Evolutionary conservation across 164 flowering plant genomes (phyloP).

Genomic region (Platanus orientalis): DNA sequence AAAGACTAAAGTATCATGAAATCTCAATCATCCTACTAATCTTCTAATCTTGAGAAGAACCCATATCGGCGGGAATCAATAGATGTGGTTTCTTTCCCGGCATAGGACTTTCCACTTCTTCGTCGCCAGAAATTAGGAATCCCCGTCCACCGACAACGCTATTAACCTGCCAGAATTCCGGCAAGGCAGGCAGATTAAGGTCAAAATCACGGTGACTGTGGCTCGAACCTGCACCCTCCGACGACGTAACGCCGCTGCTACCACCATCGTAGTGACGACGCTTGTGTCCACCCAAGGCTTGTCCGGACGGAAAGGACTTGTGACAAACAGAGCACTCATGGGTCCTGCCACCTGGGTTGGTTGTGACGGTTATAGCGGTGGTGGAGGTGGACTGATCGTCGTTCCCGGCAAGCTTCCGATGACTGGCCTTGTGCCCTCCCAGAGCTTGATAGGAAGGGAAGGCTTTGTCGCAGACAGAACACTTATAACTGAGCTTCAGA

Average conservation of each 20-base stretch:
- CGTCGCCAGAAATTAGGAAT: slow-evolving; percentile 14
- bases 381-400: slow-evolving; percentile 14
- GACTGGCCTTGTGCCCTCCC: slow-evolving; percentile 92
- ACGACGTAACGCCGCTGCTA: slow-evolving; percentile 13
- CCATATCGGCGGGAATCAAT: not conserved
- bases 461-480: slow-evolving; percentile 60
- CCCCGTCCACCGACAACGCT: not conserved
- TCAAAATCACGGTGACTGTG: slow-evolving; percentile 46
- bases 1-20: too few species aligned
- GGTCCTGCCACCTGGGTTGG: slow-evolving; percentile 17
- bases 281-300: slow-evolving; percentile 73
- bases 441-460: slow-evolving; percentile 81
- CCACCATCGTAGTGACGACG: slow-evolving; percentile 59
- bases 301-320: slow-evolving; percentile 54
- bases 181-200: slow-evolving; percentile 57
- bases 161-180: slow-evolving; percentile 30
- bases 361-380: slow-evolving; percentile 3
- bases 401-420: slow-evolving; percentile 44
- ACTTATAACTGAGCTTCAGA: slow-evolving; percentile 30
- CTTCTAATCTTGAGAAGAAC: not conserved
- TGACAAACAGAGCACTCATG: slow-evolving; percentile 59
- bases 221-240: slow-evolving; percentile 8
- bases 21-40: not conserved
- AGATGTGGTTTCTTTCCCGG: slow-evolving; percentile 45
- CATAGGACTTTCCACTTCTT: slow-evolving; percentile 53